Percentiles rank a stretch among this genome's conserved stretches.
Evolutionary conservation across 1,284 basidiomycete species (phyloP).

Genomic region (Violaceomyces palustris): DNA sequence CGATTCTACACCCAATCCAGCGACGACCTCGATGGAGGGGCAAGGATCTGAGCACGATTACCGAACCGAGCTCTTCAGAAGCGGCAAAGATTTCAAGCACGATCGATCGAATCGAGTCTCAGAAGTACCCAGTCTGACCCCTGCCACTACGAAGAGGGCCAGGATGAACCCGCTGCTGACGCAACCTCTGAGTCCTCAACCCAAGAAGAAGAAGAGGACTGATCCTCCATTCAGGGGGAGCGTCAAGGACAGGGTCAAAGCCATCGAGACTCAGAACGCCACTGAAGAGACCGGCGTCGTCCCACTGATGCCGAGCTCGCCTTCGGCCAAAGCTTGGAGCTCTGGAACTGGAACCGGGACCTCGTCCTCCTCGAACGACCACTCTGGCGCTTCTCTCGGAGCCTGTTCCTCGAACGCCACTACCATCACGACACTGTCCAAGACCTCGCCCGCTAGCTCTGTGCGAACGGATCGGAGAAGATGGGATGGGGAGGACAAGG

Average conservation of each 20-base stretch:
- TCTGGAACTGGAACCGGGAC: too few relatives aligned
- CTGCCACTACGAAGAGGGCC: conserved; percentile 40
- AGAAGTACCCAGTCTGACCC: conserved; percentile 37
- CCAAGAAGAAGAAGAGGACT: not conserved
- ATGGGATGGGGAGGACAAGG: too few relatives aligned
- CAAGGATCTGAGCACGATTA: too few relatives aligned
- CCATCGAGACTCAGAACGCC: conserved; percentile 16
- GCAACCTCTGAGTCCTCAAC: conserved; percentile 24
- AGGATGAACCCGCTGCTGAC: conserved; percentile 31
- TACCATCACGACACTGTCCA: not conserved
- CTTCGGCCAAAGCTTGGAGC: too few relatives aligned
- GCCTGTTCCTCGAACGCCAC: not conserved
- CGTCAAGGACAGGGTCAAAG: conserved; percentile 33
- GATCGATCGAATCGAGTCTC: too few relatives aligned
- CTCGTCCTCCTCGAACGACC: conserved; percentile 7
- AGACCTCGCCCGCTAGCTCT: not conserved
- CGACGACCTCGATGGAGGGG: too few relatives aligned
- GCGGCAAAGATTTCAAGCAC: too few relatives aligned
- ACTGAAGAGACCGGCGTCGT: not conserved
- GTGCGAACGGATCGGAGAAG: too few relatives aligned
- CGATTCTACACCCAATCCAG: not conserved
- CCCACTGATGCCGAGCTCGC: too few relatives aligned
- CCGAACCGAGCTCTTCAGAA: too few relatives aligned
- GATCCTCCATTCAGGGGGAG: conserved; percentile 1
- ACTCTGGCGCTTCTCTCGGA: not conserved